Conservation (phyloP, 768 basidiomycete species). For the Rhizopogon sp. region DNA sequence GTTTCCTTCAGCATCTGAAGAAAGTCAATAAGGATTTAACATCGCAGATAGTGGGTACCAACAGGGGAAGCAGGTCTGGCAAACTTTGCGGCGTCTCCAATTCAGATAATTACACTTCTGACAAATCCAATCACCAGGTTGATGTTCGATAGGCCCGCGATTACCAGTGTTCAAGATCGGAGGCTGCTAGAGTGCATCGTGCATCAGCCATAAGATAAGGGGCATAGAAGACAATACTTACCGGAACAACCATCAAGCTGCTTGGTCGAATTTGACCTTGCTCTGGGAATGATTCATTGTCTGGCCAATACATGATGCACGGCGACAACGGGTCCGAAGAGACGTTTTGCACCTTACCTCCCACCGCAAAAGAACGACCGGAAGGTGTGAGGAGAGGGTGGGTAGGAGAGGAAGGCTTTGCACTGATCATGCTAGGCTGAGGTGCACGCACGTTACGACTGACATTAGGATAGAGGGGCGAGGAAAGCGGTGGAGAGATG, state of each 20-base stretch:
- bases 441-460: constrained; percentile 18
- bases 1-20: constrained; percentile 78
- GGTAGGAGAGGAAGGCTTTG: constrained; percentile 38
- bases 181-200: constrained; percentile 50
- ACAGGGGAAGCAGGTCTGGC: constrained; percentile 87
- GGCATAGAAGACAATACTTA: constrained; percentile 22
- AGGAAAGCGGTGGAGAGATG: constrained; percentile 22
- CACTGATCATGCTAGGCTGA: constrained; percentile 3
- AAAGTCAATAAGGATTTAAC: constrained; percentile 4
- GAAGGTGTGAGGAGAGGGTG: constrained; percentile 80
- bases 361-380: constrained; percentile 68
- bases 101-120: constrained; percentile 83
- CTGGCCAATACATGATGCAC: constrained; percentile 88
- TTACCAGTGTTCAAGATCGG: constrained; percentile 89
- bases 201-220: not conserved
- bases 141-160: constrained; percentile 81
- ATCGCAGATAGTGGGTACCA: constrained; percentile 25
- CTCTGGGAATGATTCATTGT: constrained; percentile 81
- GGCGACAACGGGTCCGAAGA: constrained; percentile 66
- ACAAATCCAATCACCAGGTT: constrained; percentile 82
- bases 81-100: constrained; percentile 84
- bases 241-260: constrained; percentile 48
- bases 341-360: constrained; percentile 77
- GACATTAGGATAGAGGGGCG: constrained; percentile 25
- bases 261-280: constrained; percentile 72